These are phyloP conservation scores for Globisporangium iwayamae DNA, from an alignment of 352 stramenopile genomes.

Conservation along the genomic window DNA sequence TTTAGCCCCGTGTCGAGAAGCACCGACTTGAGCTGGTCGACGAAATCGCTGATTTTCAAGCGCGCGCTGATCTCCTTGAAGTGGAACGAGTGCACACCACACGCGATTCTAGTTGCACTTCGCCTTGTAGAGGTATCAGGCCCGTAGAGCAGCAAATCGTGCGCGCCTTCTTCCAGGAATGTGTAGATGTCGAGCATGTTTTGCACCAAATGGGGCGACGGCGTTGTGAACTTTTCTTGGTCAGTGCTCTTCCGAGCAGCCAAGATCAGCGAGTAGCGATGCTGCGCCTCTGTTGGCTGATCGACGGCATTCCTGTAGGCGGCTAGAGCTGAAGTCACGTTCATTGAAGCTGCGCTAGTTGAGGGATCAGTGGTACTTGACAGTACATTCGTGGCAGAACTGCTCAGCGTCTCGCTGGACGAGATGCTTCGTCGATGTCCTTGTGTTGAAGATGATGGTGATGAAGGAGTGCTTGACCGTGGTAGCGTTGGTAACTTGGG, in stretches of 20 bases:
- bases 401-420: background rate
- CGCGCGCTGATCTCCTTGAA: slow-evolving; percentile 40
- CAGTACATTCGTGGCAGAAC: background rate
- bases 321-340: background rate
- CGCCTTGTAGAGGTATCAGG: slow-evolving; percentile 36
- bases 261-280: slow-evolving; percentile 24
- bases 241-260: slow-evolving; percentile 22
- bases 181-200: slow-evolving; percentile 51
- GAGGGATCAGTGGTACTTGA: background rate
- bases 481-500: background rate
- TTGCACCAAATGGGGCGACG: slow-evolving; percentile 28
- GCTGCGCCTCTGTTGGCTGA: background rate
- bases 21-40: slow-evolving; percentile 42
- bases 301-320: slow-evolving; percentile 5
- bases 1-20: slow-evolving; percentile 50
- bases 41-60: slow-evolving; percentile 28
- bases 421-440: background rate
- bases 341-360: background rate
- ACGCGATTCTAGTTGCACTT: slow-evolving; percentile 46
- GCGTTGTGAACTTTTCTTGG: slow-evolving; percentile 28
- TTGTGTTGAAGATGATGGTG: background rate
- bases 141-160: slow-evolving; percentile 40
- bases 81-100: slow-evolving; percentile 47
- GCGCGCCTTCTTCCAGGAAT: slow-evolving; percentile 39
- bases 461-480: background rate